Base-by-base conservation (phyloP, 176 grass and related monocot species). In the Phragmites australis region DNA sequence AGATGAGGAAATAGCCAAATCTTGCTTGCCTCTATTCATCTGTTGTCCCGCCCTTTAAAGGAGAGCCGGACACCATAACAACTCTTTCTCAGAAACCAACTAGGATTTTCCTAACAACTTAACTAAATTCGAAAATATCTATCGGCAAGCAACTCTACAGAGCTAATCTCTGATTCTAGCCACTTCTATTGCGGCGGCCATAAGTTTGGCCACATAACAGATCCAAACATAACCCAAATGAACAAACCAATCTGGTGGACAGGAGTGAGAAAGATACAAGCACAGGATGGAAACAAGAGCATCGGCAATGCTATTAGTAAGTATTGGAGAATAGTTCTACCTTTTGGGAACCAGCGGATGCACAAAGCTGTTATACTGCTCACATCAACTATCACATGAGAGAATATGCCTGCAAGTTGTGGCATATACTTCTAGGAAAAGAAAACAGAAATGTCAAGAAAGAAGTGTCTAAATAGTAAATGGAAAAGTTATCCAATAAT, bases 291-390 rank as follows among this genome's bases (percentile, higher is more conserved):
- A 55, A 67, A 15, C 3, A 43, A 19, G 29, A 80, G 75, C 60
- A 37, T 21, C 5, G 10, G 21, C 40, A 10, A 34, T 6, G 59
- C 15, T 3, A 78, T 30, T 85, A 11, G 12, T 29, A 59, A 68
- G 23, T 30, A 87, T 2, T 68, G 29, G 14, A 60, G 17, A 75
- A 26, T 55, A 6, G 14, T 39, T 87, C 69, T 88, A 97, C 91
- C 94, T 93, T 85, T 93, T 22, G 89, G 94, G 78, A 89, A 97
- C 91, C 89, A 97, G 65, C 91, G 83, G 52, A 93, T 76, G 65
- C 91, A 97, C 61, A 97, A 87, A 87, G 91, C 94, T 91, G 79
- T 93, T 76, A 97, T 75, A 80, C 94, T 97, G 68, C 94, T 97
- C 32, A 97, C 94, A 84, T 93, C 91, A 23, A 93, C 91, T 53